These are phyloP conservation scores for Haplographium delicatum DNA, from an alignment of 495 filamentous ascomycete genomes.

Conservation along the genomic window DNA sequence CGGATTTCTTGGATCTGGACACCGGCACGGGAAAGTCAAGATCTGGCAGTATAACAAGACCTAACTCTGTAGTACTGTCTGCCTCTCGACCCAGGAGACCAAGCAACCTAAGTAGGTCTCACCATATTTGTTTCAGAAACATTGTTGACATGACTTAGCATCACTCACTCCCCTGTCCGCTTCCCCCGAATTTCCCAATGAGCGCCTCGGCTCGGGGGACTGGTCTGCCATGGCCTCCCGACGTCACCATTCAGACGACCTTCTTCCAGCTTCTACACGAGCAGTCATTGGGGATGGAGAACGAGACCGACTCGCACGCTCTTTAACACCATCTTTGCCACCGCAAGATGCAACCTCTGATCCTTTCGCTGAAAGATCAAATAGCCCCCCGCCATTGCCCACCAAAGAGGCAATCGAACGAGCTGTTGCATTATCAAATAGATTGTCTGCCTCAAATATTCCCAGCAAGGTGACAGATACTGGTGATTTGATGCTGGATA, in stretches of 20 bases:
- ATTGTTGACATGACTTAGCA: too few species aligned
- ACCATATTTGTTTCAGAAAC: too few species aligned
- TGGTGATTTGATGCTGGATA: conserved; percentile 97
- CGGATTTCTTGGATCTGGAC: conserved; percentile 75
- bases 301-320: conserved; percentile 38
- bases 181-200: conserved; percentile 50
- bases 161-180: conserved; percentile 57
- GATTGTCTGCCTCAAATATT: conserved; percentile 85
- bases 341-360: conserved; percentile 34
- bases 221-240: conserved; percentile 33
- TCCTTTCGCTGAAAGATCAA: conserved; percentile 47
- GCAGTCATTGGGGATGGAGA: conserved; percentile 21
- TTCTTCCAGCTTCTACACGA: conserved; percentile 23
- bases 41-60: conserved; percentile 21
- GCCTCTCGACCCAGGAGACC: conserved; percentile 18
- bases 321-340: conserved; percentile 35
- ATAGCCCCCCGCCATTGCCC: conserved; percentile 74
- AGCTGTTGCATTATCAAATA: conserved; percentile 80
- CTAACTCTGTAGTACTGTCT: conserved; percentile 15
- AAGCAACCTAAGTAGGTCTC: conserved; percentile 22
- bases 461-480: conserved; percentile 83
- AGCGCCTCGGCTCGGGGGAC: conserved; percentile 38
- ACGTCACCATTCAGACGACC: conserved; percentile 40
- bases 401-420: conserved; percentile 72
- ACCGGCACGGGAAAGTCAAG: conserved; percentile 28